Base-by-base conservation (phyloP, 257 asterid species). In the Asclepias syriaca region DNA sequence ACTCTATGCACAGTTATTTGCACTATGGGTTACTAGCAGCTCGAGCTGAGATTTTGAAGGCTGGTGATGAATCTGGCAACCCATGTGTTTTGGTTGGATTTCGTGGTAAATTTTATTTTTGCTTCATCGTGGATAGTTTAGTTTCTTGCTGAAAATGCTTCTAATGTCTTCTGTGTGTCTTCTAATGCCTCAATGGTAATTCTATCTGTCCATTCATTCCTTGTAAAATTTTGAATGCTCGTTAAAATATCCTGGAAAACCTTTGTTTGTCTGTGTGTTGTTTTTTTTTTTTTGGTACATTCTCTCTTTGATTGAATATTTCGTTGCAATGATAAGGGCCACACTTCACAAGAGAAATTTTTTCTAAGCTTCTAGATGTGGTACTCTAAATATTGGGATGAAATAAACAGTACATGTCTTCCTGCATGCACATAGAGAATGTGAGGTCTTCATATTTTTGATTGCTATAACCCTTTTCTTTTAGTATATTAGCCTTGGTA, bases 41-140 rank as follows among this genome's bases (percentile, higher is more conserved):
- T 69, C 87, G 87, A 73, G 87, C 85, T 75, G 87, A 83, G 80
- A 83, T 83, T 72, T 75, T 83, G 77, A 83, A 83, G 77, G 78
- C 73, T 63, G 70, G 81, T 9, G 78, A 54, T n/a, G 84, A 77
- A 60, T 75, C 87, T 50, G 80, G 81, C 60, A 83, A 54, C 51
- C 87, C 87, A 21, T 83, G 87, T 74, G 65, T 83, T 48, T 74
- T 83, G 76, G 83, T 69, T 21, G 87, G 85, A 22, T 60, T 75
- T 73, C 72, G 77, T 69, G 87, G 87, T 83, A 83, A 50, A 72
- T 54, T 37, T 24, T 34, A 8, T 50, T 73, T 72, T 1, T 29
- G 27, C 59, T 9, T n/a, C 13, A 51, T 65, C 9, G 21, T 19
- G 14, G 40, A 21, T 43, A 18, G 49, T 61, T 56, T 24, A 24